Conservation (phyloP, 192 early-diverging fungal species). For the Coemansia pectinata region DNA sequence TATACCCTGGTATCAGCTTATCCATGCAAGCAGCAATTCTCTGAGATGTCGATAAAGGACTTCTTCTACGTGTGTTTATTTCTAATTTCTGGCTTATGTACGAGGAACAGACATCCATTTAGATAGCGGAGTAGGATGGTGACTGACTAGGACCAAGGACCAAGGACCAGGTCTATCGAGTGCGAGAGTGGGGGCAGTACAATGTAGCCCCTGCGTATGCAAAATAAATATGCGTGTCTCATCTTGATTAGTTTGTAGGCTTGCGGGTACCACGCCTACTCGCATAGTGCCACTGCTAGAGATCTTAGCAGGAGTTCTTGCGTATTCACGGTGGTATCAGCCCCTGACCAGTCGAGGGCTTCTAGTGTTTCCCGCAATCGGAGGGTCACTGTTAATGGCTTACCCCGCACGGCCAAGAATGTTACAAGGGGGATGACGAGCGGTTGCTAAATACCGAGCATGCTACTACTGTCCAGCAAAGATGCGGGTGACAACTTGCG, state of each 20-base stretch:
- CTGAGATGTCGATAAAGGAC: not conserved
- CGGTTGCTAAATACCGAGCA: not conserved
- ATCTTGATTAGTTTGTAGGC: not conserved
- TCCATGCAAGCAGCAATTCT: not conserved
- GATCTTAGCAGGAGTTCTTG: too few relatives aligned
- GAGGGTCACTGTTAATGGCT: not conserved
- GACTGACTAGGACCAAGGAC: not conserved
- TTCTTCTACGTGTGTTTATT: not conserved
- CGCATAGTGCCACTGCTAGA: too few relatives aligned
- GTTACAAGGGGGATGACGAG: not conserved
- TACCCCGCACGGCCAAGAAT: not conserved
- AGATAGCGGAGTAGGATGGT: not conserved
- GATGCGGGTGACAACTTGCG: not conserved
- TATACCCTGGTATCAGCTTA: not conserved
- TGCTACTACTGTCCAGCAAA: constrained; percentile 1
- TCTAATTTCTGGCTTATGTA: not conserved
- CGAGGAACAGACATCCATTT: not conserved
- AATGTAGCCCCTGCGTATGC: too few relatives aligned
- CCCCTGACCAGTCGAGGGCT: not conserved
- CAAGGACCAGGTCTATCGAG: not conserved
- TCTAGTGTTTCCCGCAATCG: not conserved
- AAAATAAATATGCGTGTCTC: too few relatives aligned
- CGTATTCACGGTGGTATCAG: too few relatives aligned
- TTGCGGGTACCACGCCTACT: not conserved
- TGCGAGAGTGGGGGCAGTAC: not conserved